Percentiles rank a stretch among this genome's conserved stretches.
Evolutionary conservation across 208 protist species (phyloP).

Genomic region (Leishmania martiniquensis): DNA sequence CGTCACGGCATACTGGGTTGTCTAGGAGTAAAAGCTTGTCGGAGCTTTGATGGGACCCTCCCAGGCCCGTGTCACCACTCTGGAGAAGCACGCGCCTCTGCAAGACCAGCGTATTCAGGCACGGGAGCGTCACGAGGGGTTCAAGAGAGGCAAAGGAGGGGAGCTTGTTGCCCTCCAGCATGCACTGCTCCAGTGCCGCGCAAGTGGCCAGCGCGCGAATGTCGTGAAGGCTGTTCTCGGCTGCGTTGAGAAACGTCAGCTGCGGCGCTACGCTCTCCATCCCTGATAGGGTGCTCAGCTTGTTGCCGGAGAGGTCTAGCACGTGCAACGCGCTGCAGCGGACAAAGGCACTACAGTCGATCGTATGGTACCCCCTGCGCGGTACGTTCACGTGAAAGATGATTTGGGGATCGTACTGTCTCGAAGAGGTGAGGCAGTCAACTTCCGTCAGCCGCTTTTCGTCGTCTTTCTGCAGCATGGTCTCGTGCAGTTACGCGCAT

Average conservation of each 20-base stretch:
- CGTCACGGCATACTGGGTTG: slow-evolving; percentile 73
- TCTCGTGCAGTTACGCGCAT: too few relatives aligned
- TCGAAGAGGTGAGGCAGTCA: slow-evolving; percentile 36
- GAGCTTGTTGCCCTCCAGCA: slow-evolving; percentile 76
- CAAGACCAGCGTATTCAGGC: slow-evolving; percentile 49
- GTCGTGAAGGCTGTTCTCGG: slow-evolving; percentile 67
- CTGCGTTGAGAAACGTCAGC: slow-evolving; percentile 63
- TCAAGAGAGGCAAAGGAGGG: slow-evolving; percentile 29
- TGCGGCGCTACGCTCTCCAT: slow-evolving; percentile 46
- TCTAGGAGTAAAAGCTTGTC: slow-evolving; percentile 54
- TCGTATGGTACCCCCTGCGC: slow-evolving; percentile 12
- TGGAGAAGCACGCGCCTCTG: slow-evolving; percentile 46
- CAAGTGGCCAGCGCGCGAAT: slow-evolving; percentile 43
- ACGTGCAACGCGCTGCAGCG: slow-evolving; percentile 46
- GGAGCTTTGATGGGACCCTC: neutral
- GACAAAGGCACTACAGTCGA: slow-evolving; percentile 43
- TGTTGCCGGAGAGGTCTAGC: slow-evolving; percentile 73
- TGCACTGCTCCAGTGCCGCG: slow-evolving; percentile 35
- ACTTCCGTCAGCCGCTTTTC: slow-evolving; percentile 41
- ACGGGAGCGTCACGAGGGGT: slow-evolving; percentile 45
- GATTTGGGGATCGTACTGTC: slow-evolving; percentile 75
- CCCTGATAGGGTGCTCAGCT: slow-evolving; percentile 54
- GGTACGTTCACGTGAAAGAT: slow-evolving; percentile 42
- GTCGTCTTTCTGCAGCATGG: neutral
- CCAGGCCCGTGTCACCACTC: slow-evolving; percentile 1